Base-by-base conservation (phyloP, 768 basidiomycete genomes). In the Lyophyllum shimeji region DNA sequence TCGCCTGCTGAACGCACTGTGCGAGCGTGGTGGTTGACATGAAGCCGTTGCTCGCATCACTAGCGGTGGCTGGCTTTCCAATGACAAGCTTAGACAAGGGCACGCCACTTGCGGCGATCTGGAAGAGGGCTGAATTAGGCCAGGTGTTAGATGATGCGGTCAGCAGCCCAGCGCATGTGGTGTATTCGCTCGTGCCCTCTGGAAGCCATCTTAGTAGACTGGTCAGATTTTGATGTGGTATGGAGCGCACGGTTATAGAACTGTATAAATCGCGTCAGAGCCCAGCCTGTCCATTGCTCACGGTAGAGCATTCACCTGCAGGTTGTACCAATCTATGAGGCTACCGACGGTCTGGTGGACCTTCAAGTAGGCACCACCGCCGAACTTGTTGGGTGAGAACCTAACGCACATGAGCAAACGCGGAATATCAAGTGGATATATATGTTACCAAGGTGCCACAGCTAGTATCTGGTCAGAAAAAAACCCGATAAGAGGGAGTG, bases 171-270 rank as follows among this genome's bases (percentile, higher is more conserved):
- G 65, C 50, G 64, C 86, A 88, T 24, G 83, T 84, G 5, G 81
- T 83, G 65, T 87, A 88, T 63, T 86, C 86, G 15, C 67, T 69
- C 13, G 70, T 60, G 48, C 84, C 86, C 76, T 86, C 85, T 86
- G 67, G 15, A 20, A 31, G 58, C 23, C 31, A 29, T 48, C 17
- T 55, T 21, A 47, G 8, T 6, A 31, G 6, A n/a, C 12, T 23
- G 56, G 58, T 45, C 42, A 39, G 7, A 46, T 17, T 29, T 24
- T 29, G 15, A 46, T 40, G 46, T 13, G 37, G 45, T 40, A 2
- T n/a, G 27, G 24, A 17, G 63, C 75, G 60, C 51, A 76, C 76
- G 75, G 55, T 79, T 77, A 53, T 79, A 77, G 60, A 77, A 77
- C 72, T 71, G 48, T 13, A 42, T 29, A n/a, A 43, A 18, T 23